A percentile compares a stretch with the other conserved stretches of the same genome.
These are phyloP conservation scores for Eustoma russellianum DNA, from an alignment of 257 asterid genomes.

Conservation along the genomic window DNA sequence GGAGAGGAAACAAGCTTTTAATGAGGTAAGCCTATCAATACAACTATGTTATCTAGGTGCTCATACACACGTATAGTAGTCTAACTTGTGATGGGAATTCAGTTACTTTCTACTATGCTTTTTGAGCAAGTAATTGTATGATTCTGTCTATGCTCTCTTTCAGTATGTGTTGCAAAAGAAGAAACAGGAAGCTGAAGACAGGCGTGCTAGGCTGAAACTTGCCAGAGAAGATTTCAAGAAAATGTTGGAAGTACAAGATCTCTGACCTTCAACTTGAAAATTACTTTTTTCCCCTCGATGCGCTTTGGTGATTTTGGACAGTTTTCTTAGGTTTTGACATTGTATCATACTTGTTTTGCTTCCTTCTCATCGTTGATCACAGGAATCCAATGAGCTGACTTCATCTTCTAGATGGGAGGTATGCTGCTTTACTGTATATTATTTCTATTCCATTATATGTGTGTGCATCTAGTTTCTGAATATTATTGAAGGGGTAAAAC, in stretches of 20 bases:
- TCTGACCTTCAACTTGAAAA: neutral
- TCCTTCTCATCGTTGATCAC: conserved; percentile 12
- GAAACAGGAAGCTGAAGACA: conserved; percentile 85
- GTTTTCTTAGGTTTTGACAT: too few relatives aligned
- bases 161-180: conserved; percentile 79
- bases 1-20: conserved; percentile 84
- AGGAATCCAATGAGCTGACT: conserved; percentile 79
- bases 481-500: neutral
- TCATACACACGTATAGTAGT: neutral
- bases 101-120: conserved; percentile 6
- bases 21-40: conserved; percentile 46
- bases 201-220: conserved; percentile 68
- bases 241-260: conserved; percentile 65
- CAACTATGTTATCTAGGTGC: conserved; percentile 4
- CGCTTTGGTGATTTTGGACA: too few relatives aligned
- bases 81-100: conserved; percentile 8
- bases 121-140: conserved; percentile 9
- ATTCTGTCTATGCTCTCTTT: conserved; percentile 15
- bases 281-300: too few relatives aligned
- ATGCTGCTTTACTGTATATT: conserved; percentile 14
- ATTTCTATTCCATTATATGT: conserved; percentile 5
- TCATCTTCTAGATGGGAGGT: conserved; percentile 87
- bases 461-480: conserved; percentile 3
- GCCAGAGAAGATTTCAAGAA: conserved; percentile 76
- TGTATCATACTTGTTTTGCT: neutral